Base-by-base conservation (phyloP, 176 grass and related monocot species). In the Poa annua region DNA sequence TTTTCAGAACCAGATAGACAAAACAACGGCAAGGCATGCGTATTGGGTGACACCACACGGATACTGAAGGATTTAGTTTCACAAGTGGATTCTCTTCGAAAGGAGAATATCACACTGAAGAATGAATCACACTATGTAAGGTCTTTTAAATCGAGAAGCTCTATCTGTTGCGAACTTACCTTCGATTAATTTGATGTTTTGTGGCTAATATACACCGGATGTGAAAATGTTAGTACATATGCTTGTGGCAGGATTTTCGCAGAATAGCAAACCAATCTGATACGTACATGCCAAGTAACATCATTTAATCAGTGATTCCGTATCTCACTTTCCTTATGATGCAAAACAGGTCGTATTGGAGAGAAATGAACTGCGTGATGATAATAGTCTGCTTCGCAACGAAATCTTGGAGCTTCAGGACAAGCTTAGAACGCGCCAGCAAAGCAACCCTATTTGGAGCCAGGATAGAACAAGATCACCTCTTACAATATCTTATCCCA, bases 51-150 rank as follows among this genome's bases (percentile, higher is more conserved):
- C 66, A 76, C 94, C 48, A 85, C 92, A 56, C 69, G 89, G 59
- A 88, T 92, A 57, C 78, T 97, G 13, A 90, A 87, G 45, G 89
- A 94, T 76, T 81, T 94, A 79, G 24, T 92, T 90, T 82, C 85
- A 45, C 92, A 90, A 92, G 87, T 97, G 83, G 94, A 97, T 44
- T 86, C 87, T 55, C 87, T 97, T 76, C 90, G 87, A 74, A 90
- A 97, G 74, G 94, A 97, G 83, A 92, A 97, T 76, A 82, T 17
- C 7, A 8, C 83, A n/a, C 84, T 97, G 84, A 87, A 88, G 79
- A 94, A 89, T 64, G 94, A 97, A 92, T 94, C 94, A 77, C 87
- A 88, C 47, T 97, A 94, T 86, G 94, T 97, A 90, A 92, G 92
- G 19, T 25, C 69, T 60, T 91, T n/a, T 8, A 2, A 72, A 45